Conservation (phyloP, 176 grass and related monocot species). For the Zizania latifolia region DNA sequence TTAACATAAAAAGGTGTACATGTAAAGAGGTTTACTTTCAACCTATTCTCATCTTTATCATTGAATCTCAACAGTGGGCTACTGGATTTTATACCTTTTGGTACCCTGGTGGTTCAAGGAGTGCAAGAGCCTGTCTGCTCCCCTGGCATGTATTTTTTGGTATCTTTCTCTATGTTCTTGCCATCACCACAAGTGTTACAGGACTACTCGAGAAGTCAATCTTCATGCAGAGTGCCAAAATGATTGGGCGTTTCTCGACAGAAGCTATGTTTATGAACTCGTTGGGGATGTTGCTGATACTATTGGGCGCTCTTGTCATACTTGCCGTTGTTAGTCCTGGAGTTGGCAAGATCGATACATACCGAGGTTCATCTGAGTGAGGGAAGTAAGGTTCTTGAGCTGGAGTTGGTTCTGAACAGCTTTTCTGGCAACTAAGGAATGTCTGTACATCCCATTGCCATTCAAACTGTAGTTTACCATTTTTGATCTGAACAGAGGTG, state of each 20-base stretch:
- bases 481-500: background rate
- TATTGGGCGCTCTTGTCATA: constrained; percentile 59
- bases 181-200: constrained; percentile 58
- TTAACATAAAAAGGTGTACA: constrained; percentile 4
- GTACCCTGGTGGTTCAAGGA: constrained; percentile 95
- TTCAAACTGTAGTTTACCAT: background rate
- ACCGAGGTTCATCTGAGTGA: constrained; percentile 64
- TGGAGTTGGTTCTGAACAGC: background rate
- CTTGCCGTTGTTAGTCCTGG: constrained; percentile 55
- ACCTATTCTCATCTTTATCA: background rate
- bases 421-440: background rate
- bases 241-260: constrained; percentile 62
- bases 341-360: constrained; percentile 44
- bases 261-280: constrained; percentile 86
- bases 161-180: constrained; percentile 69
- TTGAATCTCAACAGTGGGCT: constrained; percentile 59
- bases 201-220: constrained; percentile 94
- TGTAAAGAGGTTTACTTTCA: background rate
- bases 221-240: constrained; percentile 69
- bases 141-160: constrained; percentile 90
- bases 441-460: constrained; percentile 9
- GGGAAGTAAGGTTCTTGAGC: constrained; percentile 6
- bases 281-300: constrained; percentile 60
- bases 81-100: constrained; percentile 80
- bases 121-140: constrained; percentile 52